Evolutionary conservation across 257 asterid genomes (phyloP).

Genomic region (Gentiana dahurica): DNA sequence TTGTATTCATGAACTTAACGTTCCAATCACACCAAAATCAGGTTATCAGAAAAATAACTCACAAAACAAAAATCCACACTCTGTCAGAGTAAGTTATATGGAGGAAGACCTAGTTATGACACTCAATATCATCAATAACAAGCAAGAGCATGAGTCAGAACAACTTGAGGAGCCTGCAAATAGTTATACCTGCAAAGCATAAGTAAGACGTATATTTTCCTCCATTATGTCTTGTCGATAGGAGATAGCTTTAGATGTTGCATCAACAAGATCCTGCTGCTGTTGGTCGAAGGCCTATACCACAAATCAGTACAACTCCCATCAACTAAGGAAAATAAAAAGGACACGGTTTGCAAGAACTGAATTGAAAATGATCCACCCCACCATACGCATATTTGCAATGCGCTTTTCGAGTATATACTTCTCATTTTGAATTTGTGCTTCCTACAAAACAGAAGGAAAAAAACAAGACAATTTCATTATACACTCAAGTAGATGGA

Average conservation of each 20-base stretch:
- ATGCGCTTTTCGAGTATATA: conserved; percentile 83
- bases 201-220: conserved; percentile 93
- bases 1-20: no score
- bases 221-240: conserved; percentile 96
- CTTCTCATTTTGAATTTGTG: conserved; percentile 77
- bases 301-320: conserved; percentile 11
- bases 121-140: not conserved
- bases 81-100: no score
- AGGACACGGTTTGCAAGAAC: conserved; percentile 7
- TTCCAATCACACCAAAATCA: no score
- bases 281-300: conserved; percentile 94
- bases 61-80: not conserved
- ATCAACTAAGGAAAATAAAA: conserved; percentile 13
- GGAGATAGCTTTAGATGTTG: conserved; percentile 96
- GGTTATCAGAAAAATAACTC: not conserved
- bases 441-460: conserved; percentile 41
- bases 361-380: conserved; percentile 19
- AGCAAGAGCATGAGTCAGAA: not conserved
- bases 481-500: conserved; percentile 6
- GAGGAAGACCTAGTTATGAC: no score
- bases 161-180: not conserved
- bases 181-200: conserved; percentile 74
- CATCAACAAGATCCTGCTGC: conserved; percentile 96
- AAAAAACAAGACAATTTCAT: conserved; percentile 10
- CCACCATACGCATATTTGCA: conserved; percentile 93